Base-by-base conservation (phyloP, 345 rosid species). In the Citrus australasica region DNA sequence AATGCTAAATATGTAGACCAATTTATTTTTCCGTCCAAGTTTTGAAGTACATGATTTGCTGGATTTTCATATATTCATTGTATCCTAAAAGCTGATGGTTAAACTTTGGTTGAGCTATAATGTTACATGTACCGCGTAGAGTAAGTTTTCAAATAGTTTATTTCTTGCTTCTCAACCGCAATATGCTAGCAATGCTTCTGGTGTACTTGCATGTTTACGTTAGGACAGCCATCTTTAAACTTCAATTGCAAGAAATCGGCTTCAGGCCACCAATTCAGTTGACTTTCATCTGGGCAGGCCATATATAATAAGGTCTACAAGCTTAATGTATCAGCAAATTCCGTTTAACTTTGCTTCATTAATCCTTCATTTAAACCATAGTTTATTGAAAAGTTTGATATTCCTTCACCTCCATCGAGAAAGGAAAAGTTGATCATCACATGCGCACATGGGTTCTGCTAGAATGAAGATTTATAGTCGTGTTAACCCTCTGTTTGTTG, bases 161-260 rank as follows among this genome's bases (percentile, higher is more conserved):
- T 21, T 71, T 71, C 76, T 56, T 60, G 76, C 67, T 28, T 67
- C 30, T 68, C 22, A 74, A 79, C 42, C 64, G 46, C n/a, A 30
- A 40, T 59, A 2, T 5, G 67, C 59, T 13, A 32, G 16, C 75
- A 56, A 25, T 55, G 14, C 67, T 32, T 17, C 24, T 17, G 7
- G 56, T 33, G 72, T 55, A 66, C 79, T 30, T 76, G 62, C 51
- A 76, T 35, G 65, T 13, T 32, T 67, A 76, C 72, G 71, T 42
- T 40, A 77, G 6, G 61, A 74, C 61, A 22, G 71, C 79, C 80
- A 79, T 67, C 73, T 75, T 78, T 78, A 64, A 80, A 73, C 89
- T 84, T 86, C 75, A 70, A 59, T 62, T n/a, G 22, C 4, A 86
- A 86, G 89, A 87, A 82, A 83, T 80, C 86, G 86, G 86, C 90